Evolutionary conservation across 495 filamentous ascomycete species (phyloP).

Genomic region (Aspergillus sparsus): DNA sequence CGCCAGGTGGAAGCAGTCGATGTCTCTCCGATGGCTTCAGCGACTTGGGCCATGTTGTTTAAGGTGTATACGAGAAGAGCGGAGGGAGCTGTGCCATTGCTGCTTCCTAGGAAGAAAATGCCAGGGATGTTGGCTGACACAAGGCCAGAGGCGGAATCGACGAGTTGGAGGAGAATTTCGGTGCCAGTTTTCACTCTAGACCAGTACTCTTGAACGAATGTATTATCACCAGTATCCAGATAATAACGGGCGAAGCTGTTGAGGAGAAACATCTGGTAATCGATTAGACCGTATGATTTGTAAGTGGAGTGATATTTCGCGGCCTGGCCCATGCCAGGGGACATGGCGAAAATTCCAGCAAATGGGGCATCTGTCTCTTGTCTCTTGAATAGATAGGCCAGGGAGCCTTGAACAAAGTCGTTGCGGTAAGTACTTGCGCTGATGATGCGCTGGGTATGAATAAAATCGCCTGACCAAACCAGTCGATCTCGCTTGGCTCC

Average conservation of each 20-base stretch:
- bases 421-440: conserved; percentile 19
- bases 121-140: conserved; percentile 16
- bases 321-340: conserved; percentile 15
- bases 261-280: conserved; percentile 21
- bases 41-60: conserved; percentile 3
- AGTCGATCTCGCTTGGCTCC: conserved; percentile 26
- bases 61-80: conserved; percentile 14
- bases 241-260: conserved; percentile 20
- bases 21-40: not conserved
- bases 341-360: conserved; percentile 19
- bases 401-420: conserved; percentile 15
- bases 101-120: conserved; percentile 9
- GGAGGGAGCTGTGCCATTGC: conserved; percentile 12
- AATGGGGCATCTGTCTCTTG: conserved; percentile 5
- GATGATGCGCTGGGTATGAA: conserved; percentile 26
- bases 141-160: conserved; percentile 22
- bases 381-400: conserved; percentile 11
- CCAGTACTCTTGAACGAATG: conserved; percentile 15
- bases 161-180: conserved; percentile 16
- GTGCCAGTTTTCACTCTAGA: conserved; percentile 8
- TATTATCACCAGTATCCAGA: conserved; percentile 9
- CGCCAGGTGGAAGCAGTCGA: not conserved
- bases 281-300: conserved; percentile 16
- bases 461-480: conserved; percentile 29
- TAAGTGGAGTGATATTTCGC: conserved; percentile 17